Evolutionary conservation across 2,329 filamentous ascomycete species (phyloP), one percentile per base, ranked within the genome.

Genomic region (Colletotrichum sp.): DNA sequence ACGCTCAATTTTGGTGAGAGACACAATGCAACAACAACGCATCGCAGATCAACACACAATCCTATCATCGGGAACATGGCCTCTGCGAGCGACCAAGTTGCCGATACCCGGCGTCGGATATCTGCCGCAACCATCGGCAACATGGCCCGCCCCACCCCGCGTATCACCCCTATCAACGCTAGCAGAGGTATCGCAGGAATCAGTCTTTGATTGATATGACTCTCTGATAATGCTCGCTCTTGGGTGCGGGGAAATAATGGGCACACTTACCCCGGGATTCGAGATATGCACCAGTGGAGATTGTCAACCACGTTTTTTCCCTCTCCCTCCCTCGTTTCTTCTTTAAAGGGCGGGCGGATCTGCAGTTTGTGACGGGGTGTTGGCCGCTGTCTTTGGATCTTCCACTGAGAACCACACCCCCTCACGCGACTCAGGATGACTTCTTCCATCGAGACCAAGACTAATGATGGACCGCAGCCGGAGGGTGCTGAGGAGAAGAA

Each of bases 401-500:
- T 28, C 12, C 27, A 28, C 16, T 25, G 55, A 58, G 55, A 58
- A 27, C 25, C 15, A 34, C 8, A 16, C 34, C 22, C 22, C 15
- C 62, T 30, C 7, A 16, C 34, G 28, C 32, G n/a, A 22, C 15
- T 36, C 13, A 62, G 3, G 22, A 74, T 74, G 71, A 27, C 15
- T 55, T 65, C 34, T 12, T 69, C 58, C 28, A 22, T 10, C 12
- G 60, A 65, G 4, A 28, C 43, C 58, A 27, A 48, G 30, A 22
- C 39, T 3, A 30, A 39, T 1, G 28, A 69, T 8, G 48, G 28
- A 3, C 22, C 32, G 15, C 28, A 28, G 15, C 32, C 66, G 18
- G 65, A 60, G 18, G 56, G 30, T 18, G 25, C 30, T 3, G 74
- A 76, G n/a, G 75, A 79, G 67, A 78, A 77, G 61, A 62, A 70